phyloP scores from a whole-genome alignment of 2,329 filamentous ascomycete species.

The Mycogone perniciosa region DNA sequence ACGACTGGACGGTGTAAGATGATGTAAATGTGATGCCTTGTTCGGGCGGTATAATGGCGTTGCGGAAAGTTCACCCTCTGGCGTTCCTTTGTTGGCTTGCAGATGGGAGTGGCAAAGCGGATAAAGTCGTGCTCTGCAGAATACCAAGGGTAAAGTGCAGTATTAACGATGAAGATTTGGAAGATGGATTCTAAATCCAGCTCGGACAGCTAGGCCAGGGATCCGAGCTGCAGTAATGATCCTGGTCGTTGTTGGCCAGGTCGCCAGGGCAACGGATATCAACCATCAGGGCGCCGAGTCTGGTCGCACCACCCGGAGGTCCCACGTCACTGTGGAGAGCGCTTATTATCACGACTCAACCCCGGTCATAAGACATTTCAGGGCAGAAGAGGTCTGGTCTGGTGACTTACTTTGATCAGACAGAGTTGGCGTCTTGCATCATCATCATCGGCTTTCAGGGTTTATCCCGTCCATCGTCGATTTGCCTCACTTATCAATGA shows the following conservation, averaged over 20 bases:
- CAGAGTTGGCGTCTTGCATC: neutral
- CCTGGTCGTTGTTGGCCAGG: conserved; percentile 25
- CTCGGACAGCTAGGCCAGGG: conserved; percentile 19
- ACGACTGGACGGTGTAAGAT: conserved; percentile 15
- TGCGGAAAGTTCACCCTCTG: conserved; percentile 16
- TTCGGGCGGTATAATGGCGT: conserved; percentile 24
- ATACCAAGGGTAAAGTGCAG: conserved; percentile 10
- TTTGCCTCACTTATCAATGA: too few species aligned
- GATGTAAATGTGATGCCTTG: conserved; percentile 22
- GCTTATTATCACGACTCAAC: neutral
- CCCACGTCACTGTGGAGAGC: neutral
- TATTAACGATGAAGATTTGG: conserved; percentile 13
- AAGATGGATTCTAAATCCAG: conserved; percentile 20
- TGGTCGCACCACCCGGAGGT: conserved; percentile 6
- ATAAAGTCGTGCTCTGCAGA: neutral
- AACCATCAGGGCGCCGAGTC: conserved; percentile 1
- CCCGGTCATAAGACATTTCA: neutral
- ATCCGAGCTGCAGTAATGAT: conserved; percentile 19
- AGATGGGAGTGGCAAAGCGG: neutral
- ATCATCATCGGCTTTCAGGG: neutral
- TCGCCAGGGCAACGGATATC: conserved; percentile 28
- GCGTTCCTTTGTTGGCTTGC: neutral
- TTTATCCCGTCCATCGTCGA: neutral
- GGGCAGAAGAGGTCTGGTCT: neutral
- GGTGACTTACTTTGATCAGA: neutral